Evolutionary conservation across 164 flowering plant species (phyloP), one percentile per base, ranked within the genome.

Genomic region (Annona cherimola): DNA sequence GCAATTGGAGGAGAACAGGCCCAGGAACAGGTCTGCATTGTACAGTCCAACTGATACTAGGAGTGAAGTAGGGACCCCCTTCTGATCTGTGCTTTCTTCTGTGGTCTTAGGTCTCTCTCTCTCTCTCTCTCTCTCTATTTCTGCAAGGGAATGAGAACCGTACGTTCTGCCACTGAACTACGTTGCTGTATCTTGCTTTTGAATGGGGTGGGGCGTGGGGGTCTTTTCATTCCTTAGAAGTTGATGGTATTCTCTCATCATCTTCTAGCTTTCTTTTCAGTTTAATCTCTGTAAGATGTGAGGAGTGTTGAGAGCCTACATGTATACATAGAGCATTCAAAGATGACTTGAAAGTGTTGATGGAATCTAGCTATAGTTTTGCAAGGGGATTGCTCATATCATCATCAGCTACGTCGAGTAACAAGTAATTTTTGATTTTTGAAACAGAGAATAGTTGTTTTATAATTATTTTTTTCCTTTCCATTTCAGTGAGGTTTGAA

Each of bases 31-130:
- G 76, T 96, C 98, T 63, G 94, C 99, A 44, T 70, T 93, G 77
- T 93, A 96, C 70, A 96, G 98, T 84, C 99, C 99, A 6, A 81
- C 91, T n/a, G 99, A 93, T 69, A 88, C 98, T 26, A 86, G 97
- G 73, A 96, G 98, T 70, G 99, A 79, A 78, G 80, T 83, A 67
- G 95, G 86, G 76, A 96, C 99, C 43, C 77, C 74, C 55, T 72
- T 65, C 74, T 72, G 61, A 72, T 45, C 45, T 19, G 35, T 26
- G 35, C 35, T 26, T 26, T 26, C 35, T 26, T 26, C 35, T 20
- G 11, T 20, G 11, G 4, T 44, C 42, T 70, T 40, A 11, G 61
- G 45, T 26, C 35, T 26, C 35, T 26, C 35, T 26, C 35, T 26
- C 35, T 26, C 35, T 26, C 35, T 26, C 40, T 20, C 19, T 5